A percentile compares a stretch with the other conserved stretches of the same genome.
phyloP scores from a whole-genome alignment of 768 basidiomycete species.

The Lentinula edodes region DNA sequence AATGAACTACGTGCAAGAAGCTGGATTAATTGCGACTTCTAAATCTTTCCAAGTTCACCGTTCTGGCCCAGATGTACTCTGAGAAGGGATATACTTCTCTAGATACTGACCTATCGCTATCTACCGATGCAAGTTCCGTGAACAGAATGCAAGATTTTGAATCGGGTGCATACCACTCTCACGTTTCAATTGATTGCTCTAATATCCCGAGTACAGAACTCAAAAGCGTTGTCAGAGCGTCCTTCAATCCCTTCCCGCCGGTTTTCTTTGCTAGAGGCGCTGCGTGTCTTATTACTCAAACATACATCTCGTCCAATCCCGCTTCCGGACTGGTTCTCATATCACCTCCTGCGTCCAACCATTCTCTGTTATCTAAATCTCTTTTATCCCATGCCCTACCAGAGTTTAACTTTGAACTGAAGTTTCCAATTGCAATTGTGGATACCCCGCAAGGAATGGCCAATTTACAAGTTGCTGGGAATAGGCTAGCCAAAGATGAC shows the following conservation, averaged over 20 bases:
- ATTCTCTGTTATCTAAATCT: slow-evolving; percentile 22
- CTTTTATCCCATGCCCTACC: slow-evolving; percentile 29
- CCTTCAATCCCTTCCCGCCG: slow-evolving; percentile 49
- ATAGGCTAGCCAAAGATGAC: slow-evolving; percentile 36
- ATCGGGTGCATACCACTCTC: slow-evolving; percentile 23
- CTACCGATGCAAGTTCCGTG: slow-evolving; percentile 18
- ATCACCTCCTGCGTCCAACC: slow-evolving; percentile 44
- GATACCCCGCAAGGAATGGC: slow-evolving; percentile 27
- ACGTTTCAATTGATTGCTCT: not conserved
- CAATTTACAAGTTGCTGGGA: slow-evolving; percentile 23
- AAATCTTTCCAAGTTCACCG: slow-evolving; percentile 23
- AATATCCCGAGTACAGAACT: slow-evolving; percentile 27
- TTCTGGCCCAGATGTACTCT: slow-evolving; percentile 33
- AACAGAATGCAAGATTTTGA: slow-evolving; percentile 34
- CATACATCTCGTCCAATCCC: slow-evolving; percentile 65
- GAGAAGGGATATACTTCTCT: slow-evolving; percentile 46
- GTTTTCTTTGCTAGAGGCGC: slow-evolving; percentile 46
- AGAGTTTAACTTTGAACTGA: slow-evolving; percentile 58
- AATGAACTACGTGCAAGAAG: not conserved
- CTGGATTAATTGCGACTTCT: not conserved
- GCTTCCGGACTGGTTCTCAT: slow-evolving; percentile 59
- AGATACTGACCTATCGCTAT: slow-evolving; percentile 32
- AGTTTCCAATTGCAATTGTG: slow-evolving; percentile 56
- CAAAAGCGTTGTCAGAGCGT: slow-evolving; percentile 32
- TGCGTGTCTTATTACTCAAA: slow-evolving; percentile 54